Evolutionary conservation across 495 filamentous ascomycete species (phyloP).

Genomic region (Lepidopterella palustris): DNA sequence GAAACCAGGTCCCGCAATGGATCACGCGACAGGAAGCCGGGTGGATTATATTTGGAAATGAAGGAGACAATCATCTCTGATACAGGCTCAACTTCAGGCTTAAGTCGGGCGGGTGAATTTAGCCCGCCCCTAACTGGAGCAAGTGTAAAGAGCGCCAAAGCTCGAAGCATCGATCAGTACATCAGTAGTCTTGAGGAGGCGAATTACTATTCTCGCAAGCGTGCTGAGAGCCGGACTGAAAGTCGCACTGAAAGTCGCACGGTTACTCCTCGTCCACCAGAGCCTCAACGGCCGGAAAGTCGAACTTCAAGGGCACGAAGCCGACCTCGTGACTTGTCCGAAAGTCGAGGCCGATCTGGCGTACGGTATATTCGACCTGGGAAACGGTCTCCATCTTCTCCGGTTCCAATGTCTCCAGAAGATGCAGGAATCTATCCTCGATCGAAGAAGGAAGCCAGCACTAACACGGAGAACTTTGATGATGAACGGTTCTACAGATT

Average conservation of each 20-base stretch:
- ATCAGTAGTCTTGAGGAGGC: constrained; percentile 81
- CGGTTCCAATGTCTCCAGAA: constrained; percentile 86
- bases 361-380: constrained; percentile 69
- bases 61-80: constrained; percentile 19
- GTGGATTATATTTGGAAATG: constrained; percentile 56
- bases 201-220: constrained; percentile 53
- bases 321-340: constrained; percentile 54
- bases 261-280: constrained; percentile 36
- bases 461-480: constrained; percentile 40
- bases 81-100: neutral
- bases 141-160: constrained; percentile 37
- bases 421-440: constrained; percentile 40
- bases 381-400: constrained; percentile 83
- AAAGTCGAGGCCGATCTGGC: constrained; percentile 58
- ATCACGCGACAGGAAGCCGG: constrained; percentile 73
- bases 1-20: constrained; percentile 53
- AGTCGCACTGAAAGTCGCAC: constrained; percentile 45
- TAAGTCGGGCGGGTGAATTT: constrained; percentile 10
- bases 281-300: constrained; percentile 11
- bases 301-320: constrained; percentile 36
- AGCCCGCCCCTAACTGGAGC: constrained; percentile 36
- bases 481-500: constrained; percentile 41
- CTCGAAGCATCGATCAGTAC: constrained; percentile 72
- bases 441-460: constrained; percentile 21
- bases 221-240: constrained; percentile 34